Evolutionary conservation across 495 filamentous ascomycete species (phyloP).

Genomic region (Mycothermus thermophilus): DNA sequence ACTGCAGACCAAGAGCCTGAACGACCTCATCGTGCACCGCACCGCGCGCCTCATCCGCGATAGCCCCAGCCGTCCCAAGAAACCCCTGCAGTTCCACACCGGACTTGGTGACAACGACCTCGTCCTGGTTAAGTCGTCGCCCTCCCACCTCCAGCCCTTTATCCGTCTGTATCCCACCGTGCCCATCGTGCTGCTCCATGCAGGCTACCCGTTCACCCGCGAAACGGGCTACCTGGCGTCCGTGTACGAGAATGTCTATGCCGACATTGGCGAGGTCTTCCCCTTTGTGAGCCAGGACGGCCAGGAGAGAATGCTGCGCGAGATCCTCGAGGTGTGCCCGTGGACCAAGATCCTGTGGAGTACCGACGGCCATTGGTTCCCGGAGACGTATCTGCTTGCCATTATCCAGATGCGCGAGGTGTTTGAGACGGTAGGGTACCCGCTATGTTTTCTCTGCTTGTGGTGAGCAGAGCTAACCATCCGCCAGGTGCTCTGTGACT

Average conservation of each 20-base stretch:
- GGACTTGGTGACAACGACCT: conserved; percentile 81
- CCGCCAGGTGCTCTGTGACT: conserved; percentile 44
- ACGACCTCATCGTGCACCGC: conserved; percentile 49
- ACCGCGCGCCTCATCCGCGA: conserved; percentile 38
- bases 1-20: conserved; percentile 50
- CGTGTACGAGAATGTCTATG: conserved; percentile 70
- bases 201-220: conserved; percentile 71
- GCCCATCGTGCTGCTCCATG: conserved; percentile 69
- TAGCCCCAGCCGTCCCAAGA: conserved; percentile 27
- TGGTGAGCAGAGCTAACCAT: background rate
- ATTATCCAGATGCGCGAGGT: conserved; percentile 66
- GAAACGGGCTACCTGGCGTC: conserved; percentile 72
- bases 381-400: conserved; percentile 71
- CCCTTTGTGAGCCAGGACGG: conserved; percentile 68
- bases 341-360: conserved; percentile 71
- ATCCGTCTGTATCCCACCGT: conserved; percentile 55
- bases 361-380: conserved; percentile 71
- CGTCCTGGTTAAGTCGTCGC: conserved; percentile 52
- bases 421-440: conserved; percentile 41
- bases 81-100: conserved; percentile 79
- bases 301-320: conserved; percentile 56
- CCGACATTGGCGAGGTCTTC: conserved; percentile 80
- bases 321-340: conserved; percentile 66
- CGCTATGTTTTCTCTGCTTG: background rate
- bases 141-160: conserved; percentile 61